These are phyloP conservation scores for Piedraia hortae DNA, from an alignment of 2,329 filamentous ascomycete genomes.

Conservation along the genomic window DNA sequence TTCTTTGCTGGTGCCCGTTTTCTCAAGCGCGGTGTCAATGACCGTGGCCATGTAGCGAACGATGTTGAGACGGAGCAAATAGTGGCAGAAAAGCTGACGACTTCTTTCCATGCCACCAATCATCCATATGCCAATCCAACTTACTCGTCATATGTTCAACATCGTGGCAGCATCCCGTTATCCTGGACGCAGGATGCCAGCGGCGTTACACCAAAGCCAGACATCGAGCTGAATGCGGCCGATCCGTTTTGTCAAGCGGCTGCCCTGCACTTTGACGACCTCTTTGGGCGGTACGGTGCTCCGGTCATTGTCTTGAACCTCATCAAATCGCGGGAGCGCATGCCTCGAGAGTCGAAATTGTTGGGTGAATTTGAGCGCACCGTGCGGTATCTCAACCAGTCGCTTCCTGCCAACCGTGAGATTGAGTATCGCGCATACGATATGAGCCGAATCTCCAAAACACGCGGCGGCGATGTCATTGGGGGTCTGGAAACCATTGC, in stretches of 20 bases:
- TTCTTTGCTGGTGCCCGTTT: slow-evolving; percentile 89
- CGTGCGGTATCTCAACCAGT: slow-evolving; percentile 81
- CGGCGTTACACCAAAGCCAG: slow-evolving; percentile 83
- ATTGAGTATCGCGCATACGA: slow-evolving; percentile 93
- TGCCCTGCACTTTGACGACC: slow-evolving; percentile 77
- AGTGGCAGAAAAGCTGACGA: slow-evolving; percentile 78
- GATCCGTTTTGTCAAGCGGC: slow-evolving; percentile 90
- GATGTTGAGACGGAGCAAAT: slow-evolving; percentile 98
- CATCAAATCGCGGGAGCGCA: slow-evolving; percentile 61
- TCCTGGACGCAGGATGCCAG: slow-evolving; percentile 96
- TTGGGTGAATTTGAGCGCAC: slow-evolving; percentile 66
- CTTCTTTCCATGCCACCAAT: slow-evolving; percentile 84
- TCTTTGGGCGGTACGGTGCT: slow-evolving; percentile 79
- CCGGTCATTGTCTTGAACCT: slow-evolving; percentile 81
- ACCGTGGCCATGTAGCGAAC: slow-evolving; percentile 85
- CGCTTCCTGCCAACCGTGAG: slow-evolving; percentile 54
- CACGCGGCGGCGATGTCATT: slow-evolving; percentile 76
- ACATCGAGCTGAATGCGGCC: slow-evolving; percentile 81
- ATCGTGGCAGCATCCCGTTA: slow-evolving; percentile 82
- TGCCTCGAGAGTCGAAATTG: slow-evolving; percentile 73
- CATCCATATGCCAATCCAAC: slow-evolving; percentile 75
- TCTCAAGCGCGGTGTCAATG: slow-evolving; percentile 80
- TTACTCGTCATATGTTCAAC: slow-evolving; percentile 90
- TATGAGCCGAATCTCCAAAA: slow-evolving; percentile 89
- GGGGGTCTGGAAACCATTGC: slow-evolving; percentile 71